Evolutionary conservation across 2,329 filamentous ascomycete genomes (phyloP).

Genomic region (Cadophora luteo-olivacea): DNA sequence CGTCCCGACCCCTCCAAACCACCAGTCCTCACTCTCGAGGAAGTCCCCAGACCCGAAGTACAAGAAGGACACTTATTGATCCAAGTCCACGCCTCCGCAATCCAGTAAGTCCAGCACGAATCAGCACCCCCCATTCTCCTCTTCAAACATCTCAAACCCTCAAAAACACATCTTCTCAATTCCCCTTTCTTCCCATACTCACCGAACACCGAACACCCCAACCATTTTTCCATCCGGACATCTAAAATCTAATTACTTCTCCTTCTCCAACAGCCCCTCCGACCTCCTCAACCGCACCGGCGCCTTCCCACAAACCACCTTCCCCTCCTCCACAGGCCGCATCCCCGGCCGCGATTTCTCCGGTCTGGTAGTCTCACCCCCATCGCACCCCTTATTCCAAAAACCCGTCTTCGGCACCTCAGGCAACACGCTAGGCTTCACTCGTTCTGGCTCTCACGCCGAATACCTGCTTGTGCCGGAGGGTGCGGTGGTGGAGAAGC

Average conservation of each 20-base stretch:
- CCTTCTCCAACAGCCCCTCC: constrained; percentile 24
- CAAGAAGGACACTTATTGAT: constrained; percentile 32
- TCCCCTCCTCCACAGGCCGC: constrained; percentile 25
- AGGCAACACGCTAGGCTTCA: constrained; percentile 36
- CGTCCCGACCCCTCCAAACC: constrained; percentile 14
- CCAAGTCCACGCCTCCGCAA: constrained; percentile 37
- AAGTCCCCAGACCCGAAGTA: constrained; percentile 33
- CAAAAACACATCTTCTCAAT: not conserved
- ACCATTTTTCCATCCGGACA: too few species aligned
- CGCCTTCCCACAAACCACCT: constrained; percentile 35
- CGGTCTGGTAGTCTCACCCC: constrained; percentile 32
- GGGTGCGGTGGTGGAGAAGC: constrained; percentile 34
- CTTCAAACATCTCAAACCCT: too few species aligned
- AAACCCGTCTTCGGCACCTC: constrained; percentile 39
- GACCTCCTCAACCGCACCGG: constrained; percentile 38
- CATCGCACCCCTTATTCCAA: constrained; percentile 26
- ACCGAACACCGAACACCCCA: too few species aligned
- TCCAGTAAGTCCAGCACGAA: constrained; percentile 25
- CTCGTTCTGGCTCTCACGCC: constrained; percentile 37
- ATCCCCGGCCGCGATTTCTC: constrained; percentile 39
- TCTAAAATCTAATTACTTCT: not conserved
- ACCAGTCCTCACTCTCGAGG: constrained; percentile 27
- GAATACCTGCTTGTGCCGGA: constrained; percentile 37
- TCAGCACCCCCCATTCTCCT: not conserved
- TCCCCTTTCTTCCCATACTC: not conserved